These are phyloP conservation scores for Musa beccarii DNA, from an alignment of 176 grass and related monocot genomes.

Conservation along the genomic window DNA sequence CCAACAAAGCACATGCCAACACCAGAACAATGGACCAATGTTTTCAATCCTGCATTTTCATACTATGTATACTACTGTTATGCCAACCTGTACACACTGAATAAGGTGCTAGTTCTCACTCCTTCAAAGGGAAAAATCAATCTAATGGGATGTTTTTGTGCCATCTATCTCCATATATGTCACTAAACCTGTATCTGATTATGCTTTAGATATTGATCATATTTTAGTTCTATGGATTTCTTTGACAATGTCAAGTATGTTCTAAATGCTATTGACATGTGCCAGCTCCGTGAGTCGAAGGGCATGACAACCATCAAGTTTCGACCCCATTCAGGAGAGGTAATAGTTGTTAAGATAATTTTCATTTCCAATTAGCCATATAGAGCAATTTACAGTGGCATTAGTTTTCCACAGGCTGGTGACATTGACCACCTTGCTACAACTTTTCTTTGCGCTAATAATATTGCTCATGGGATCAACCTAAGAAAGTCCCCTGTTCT, in stretches of 20 bases:
- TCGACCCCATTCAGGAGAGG: conserved; percentile 90
- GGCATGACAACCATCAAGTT: conserved; percentile 91
- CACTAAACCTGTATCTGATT: conserved; percentile 21
- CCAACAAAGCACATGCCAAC: conserved; percentile 94
- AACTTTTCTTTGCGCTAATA: conserved; percentile 68
- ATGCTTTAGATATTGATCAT: background rate
- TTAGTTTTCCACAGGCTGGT: conserved; percentile 54
- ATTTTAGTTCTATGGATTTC: background rate
- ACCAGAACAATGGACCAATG: conserved; percentile 81
- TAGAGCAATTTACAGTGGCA: background rate
- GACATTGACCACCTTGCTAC: conserved; percentile 89
- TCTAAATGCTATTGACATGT: background rate
- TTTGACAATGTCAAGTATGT: background rate
- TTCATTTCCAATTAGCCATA: background rate
- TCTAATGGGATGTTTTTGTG: background rate
- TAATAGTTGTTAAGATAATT: conserved; percentile 32
- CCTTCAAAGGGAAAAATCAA: no score
- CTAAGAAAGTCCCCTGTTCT: conserved; percentile 90
- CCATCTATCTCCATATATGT: background rate
- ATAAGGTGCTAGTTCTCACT: conserved; percentile 46
- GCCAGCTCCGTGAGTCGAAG: conserved; percentile 79
- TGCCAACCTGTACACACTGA: conserved; percentile 81
- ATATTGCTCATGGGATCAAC: conserved; percentile 92
- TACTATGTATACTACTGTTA: conserved; percentile 97
- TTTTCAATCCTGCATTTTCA: conserved; percentile 88